Percentiles rank a stretch among this genome's conserved stretches.
These are phyloP conservation scores for Spirogloea muscicola DNA, from an alignment of 139 green algal genomes.

Conservation along the genomic window DNA sequence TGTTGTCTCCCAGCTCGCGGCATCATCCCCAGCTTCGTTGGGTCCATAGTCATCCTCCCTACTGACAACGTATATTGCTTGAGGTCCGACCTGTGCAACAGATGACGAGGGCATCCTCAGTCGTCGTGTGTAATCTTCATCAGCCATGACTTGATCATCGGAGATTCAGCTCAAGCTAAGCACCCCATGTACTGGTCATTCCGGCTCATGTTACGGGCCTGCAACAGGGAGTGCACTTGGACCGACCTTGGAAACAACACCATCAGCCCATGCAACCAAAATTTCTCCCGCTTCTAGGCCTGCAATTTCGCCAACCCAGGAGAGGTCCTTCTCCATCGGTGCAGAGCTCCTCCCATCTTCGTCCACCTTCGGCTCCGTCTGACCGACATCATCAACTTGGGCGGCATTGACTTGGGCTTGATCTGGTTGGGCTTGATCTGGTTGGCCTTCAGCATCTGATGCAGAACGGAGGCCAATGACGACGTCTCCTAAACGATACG, in stretches of 20 bases:
- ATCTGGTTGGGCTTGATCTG: neutral
- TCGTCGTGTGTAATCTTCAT: no score
- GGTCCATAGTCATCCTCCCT: slow-evolving; percentile 9
- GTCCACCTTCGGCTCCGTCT: no score
- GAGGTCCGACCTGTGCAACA: neutral
- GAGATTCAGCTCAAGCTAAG: no score
- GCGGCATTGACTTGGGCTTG: no score
- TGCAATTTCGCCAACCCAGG: slow-evolving; percentile 50
- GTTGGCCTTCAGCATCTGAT: neutral
- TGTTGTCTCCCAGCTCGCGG: slow-evolving; percentile 19
- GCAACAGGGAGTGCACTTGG: slow-evolving; percentile 6
- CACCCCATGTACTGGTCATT: no score
- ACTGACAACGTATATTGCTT: slow-evolving; percentile 3
- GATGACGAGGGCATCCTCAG: neutral
- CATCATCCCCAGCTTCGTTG: slow-evolving; percentile 16
- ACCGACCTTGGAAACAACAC: slow-evolving; percentile 5
- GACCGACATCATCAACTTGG: no score
- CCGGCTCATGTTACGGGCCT: no score
- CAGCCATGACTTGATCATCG: no score
- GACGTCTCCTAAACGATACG: slow-evolving; percentile 44
- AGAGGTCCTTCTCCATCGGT: no score
- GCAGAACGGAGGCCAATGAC: slow-evolving; percentile 12
- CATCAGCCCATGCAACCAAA: slow-evolving; percentile 49
- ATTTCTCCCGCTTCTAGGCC: slow-evolving; percentile 33
- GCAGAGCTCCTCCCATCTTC: no score